phyloP scores from a whole-genome alignment of 495 filamentous ascomycete genomes.

The Aspergillus olivimuriae region DNA sequence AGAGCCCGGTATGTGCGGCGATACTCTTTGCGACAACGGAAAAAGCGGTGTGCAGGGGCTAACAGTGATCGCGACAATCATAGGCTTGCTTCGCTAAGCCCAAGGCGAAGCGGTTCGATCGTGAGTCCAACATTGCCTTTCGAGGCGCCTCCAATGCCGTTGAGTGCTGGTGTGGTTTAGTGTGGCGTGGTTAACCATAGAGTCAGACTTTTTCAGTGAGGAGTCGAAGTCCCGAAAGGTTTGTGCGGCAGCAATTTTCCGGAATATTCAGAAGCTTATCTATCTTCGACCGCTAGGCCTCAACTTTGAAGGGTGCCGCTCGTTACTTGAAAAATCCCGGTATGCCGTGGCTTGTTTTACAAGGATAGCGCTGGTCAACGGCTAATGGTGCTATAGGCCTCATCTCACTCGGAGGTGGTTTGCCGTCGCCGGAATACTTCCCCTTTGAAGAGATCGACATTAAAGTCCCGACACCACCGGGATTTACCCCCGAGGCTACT shows the following conservation, averaged over 20 bases:
- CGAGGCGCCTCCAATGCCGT: too few species aligned
- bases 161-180: constrained; percentile 5
- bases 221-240: constrained; percentile 40
- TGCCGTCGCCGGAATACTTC: constrained; percentile 86
- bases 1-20: constrained; percentile 50
- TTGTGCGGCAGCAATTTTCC: neutral
- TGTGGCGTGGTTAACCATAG: constrained; percentile 15
- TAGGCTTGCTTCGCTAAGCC: constrained; percentile 59
- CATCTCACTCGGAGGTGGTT: constrained; percentile 87
- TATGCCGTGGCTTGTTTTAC: too few species aligned
- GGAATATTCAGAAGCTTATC: constrained; percentile 6
- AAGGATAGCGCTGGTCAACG: neutral
- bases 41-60: neutral
- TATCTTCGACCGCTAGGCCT: constrained; percentile 32
- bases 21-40: neutral
- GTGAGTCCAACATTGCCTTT: constrained; percentile 51
- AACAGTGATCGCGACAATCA: constrained; percentile 1
- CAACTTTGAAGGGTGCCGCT: constrained; percentile 73
- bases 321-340: constrained; percentile 65
- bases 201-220: constrained; percentile 29
- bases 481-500: constrained; percentile 64
- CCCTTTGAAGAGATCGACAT: constrained; percentile 65
- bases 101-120: constrained; percentile 77
- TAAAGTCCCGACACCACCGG: constrained; percentile 59
- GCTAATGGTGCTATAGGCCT: constrained; percentile 31